Base-by-base conservation (phyloP, 805 yeast genomes). In the Saccharomycopsis capsularis region DNA sequence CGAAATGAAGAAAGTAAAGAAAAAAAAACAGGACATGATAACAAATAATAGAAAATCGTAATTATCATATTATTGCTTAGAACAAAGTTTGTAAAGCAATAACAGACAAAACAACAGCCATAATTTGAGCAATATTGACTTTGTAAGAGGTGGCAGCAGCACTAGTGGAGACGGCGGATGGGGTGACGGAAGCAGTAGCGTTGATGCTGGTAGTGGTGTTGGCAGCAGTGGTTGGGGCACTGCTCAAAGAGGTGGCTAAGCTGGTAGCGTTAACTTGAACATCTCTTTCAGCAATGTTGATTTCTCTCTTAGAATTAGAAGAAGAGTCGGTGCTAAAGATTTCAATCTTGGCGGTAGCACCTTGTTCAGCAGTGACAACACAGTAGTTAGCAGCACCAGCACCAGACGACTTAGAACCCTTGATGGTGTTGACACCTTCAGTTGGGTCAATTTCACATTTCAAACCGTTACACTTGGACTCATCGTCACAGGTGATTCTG, bases 371-470 rank as follows among this genome's bases (percentile, higher is more conserved):
- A 40, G 95, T 86, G 44, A 86, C 83, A 46, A 87, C 84, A 73
- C 96, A 88, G 76, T 27, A 87, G n/a, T 75, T 72, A 37, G 83
- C 95, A 56, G 81, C 86, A 44, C 81, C 82, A 47, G 80, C 78
- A 53, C 80, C 79, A 42, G 64, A 59, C 27, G 73, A 56, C 34
- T 70, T 63, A 3, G 67, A 58, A 2, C 68, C 58, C 22, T 79
- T 71, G 32, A 79, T 75, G 46, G 70, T 71, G 68, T 86, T 84
- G 56, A 81, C 71, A 35, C 78, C 83, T 44, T 68, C 69, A 34
- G 77, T 68, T 44, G 96, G 95, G 60, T 88, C 85, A 60, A 88
- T 86, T 56, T 78, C 83, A 67, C 96, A 88, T n/a, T 81, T 73
- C 47, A 77, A 68, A n/a, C 95, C 95, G 54, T 69, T 70, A 66